Percentiles rank a stretch among this genome's conserved stretches.
These are phyloP conservation scores for Sinapis alba DNA, from an alignment of 441 rosid genomes.

Conservation along the genomic window DNA sequence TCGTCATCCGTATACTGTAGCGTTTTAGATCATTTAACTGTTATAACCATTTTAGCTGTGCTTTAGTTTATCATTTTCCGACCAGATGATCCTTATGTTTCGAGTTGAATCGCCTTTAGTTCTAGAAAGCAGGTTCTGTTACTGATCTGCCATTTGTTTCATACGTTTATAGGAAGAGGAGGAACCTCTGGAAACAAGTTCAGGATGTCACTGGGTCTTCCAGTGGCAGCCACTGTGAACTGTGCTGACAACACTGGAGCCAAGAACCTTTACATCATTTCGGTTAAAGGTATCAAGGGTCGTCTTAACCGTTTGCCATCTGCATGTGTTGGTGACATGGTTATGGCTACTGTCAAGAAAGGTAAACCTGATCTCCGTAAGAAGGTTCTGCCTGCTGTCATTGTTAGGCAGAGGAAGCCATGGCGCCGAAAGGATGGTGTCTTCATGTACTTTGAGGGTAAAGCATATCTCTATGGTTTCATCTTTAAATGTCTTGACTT, in stretches of 20 bases:
- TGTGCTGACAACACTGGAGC: background rate
- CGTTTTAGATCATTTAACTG: background rate
- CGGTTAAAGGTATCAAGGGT: background rate
- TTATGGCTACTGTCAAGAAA: background rate
- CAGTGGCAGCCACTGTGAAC: background rate
- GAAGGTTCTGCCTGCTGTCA: background rate
- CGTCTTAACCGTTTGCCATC: background rate
- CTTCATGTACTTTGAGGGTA: background rate
- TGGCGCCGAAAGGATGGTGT: background rate
- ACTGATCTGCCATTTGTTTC: background rate
- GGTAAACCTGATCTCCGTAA: background rate
- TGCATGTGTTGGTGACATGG: background rate
- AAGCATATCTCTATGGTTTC: background rate
- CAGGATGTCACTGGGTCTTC: background rate
- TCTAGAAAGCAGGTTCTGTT: background rate
- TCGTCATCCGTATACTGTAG: background rate
- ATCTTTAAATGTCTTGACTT: too few species aligned
- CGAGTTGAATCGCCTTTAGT: background rate
- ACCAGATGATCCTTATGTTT: background rate
- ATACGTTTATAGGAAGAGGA: background rate
- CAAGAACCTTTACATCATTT: background rate
- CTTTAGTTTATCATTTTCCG: background rate
- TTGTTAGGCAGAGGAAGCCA: background rate
- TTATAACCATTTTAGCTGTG: background rate
- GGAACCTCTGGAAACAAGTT: background rate